phyloP scores from a whole-genome alignment of 768 basidiomycete genomes.

The Lyophyllum semitale region DNA sequence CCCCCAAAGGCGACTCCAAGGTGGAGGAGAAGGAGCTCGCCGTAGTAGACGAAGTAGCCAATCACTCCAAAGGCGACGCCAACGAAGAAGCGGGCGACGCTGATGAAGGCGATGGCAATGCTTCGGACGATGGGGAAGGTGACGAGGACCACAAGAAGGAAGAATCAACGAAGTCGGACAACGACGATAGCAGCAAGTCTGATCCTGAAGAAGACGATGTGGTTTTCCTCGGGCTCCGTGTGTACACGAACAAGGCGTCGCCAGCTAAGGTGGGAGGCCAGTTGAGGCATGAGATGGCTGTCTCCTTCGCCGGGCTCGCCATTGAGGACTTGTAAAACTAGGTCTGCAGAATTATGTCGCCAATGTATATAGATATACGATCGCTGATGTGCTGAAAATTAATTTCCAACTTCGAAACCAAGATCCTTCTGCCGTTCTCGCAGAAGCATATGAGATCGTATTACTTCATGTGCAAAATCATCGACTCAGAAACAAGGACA shows the following conservation, averaged over 20 bases:
- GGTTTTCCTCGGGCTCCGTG: slow-evolving; percentile 35
- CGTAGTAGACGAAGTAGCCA: background rate
- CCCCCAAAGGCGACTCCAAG: background rate
- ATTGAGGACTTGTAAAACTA: background rate
- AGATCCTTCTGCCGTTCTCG: no score
- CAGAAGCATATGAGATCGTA: no score
- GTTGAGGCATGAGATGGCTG: slow-evolving; percentile 25
- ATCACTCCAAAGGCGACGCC: background rate
- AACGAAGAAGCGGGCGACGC: background rate
- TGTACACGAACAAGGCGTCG: slow-evolving; percentile 37
- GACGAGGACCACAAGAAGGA: background rate
- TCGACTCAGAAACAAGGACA: no score
- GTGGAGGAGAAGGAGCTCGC: background rate
- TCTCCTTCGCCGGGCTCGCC: slow-evolving; percentile 13
- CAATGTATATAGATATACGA: no score
- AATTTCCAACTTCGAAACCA: no score
- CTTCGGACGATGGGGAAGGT: background rate
- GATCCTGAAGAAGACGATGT: slow-evolving; percentile 16
- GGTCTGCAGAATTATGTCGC: no score
- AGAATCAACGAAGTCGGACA: background rate
- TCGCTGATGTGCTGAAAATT: no score
- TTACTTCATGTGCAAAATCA: no score
- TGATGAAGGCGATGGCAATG: background rate
- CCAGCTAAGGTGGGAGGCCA: slow-evolving; percentile 33
- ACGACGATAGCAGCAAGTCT: background rate